Evolutionary conservation across 345 rosid species (phyloP), one percentile per base, ranked within the genome.

Genomic region (Corchorus capsularis): DNA sequence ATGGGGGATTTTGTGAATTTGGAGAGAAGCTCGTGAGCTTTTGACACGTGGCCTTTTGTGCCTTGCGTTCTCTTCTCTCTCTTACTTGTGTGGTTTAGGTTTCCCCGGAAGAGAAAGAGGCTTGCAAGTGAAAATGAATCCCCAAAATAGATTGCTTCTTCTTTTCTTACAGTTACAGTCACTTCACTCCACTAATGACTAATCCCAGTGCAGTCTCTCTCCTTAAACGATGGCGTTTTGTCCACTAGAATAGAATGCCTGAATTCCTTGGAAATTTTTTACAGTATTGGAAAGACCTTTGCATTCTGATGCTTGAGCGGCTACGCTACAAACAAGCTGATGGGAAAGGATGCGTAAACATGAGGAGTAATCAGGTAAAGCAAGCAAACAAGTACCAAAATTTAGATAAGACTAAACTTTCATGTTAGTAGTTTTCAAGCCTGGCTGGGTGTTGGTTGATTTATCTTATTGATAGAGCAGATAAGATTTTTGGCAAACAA

Each of bases 31-130:
- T 64, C 34, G 20, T 57, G 8, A 62, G 46, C 8, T 61, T 45
- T 15, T 13, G 81, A 81, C 90, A 80, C 90, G 92, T 83, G 70
- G 72, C 20, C 1, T 0, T 9, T 37, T 1, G 27, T 41, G 7
- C 46, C 57, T 4, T 55, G 46, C 16, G 62, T 55, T 74, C 15
- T 16, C 6, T 10, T 57, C 46, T 59, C 73, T 69, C 54, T 63
- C 64, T 20, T 35, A 45, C 53, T 69, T 74, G 43, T 75, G 85
- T 77, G 73, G 76, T 43, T 62, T 75, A 72, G 76, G 77, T 68
- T 60, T 2, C 43, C n/a, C 17, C 20, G 53, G 47, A 39, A 32
- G 13, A 39, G 46, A 68, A 68, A 27, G 13, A 49, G 13, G 37
- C 11, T 20, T 62, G 0, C 49, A 46, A 22, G 39, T 56, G 10